Conservation (phyloP, 148 eudicot genomes). For the Dianthus caryophyllus region DNA sequence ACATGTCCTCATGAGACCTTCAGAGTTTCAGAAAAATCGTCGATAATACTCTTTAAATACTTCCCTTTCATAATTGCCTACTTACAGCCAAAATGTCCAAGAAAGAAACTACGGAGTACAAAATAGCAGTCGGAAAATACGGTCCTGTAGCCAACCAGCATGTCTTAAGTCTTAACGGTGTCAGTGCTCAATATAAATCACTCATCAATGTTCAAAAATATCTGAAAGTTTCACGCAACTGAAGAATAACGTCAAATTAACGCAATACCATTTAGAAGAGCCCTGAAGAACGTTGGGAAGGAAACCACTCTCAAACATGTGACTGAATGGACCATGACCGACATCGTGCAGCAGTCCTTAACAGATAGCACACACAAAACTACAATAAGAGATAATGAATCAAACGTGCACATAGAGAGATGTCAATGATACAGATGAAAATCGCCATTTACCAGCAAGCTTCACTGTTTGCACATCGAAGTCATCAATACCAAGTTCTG, state of each 20-base stretch:
- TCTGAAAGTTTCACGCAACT: neutral
- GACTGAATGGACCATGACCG: constrained; percentile 99
- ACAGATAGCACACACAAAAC: constrained; percentile 15
- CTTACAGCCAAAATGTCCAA: neutral
- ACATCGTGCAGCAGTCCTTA: constrained; percentile 85
- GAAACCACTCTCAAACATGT: constrained; percentile 77
- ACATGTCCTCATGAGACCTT: constrained; percentile 98
- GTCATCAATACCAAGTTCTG: constrained; percentile 72
- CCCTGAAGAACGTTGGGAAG: constrained; percentile 66
- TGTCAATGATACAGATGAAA: neutral
- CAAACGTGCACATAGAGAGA: neutral
- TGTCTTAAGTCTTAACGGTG: neutral
- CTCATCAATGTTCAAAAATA: neutral
- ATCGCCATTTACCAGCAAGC: constrained; percentile 41
- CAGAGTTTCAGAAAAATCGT: constrained; percentile 18
- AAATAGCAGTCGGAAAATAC: too few species aligned
- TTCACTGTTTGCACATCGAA: constrained; percentile 74
- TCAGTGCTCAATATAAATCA: neutral
- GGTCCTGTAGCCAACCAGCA: neutral
- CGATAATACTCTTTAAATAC: neutral
- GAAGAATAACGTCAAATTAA: neutral
- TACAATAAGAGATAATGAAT: neutral
- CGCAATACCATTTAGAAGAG: constrained; percentile 53
- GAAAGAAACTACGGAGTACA: neutral
- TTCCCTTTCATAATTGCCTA: neutral